Evolutionary conservation across 1,139 yeast species (phyloP), one percentile per base, ranked within the genome.

Genomic region (Kurtzmaniella quercitrusa): DNA sequence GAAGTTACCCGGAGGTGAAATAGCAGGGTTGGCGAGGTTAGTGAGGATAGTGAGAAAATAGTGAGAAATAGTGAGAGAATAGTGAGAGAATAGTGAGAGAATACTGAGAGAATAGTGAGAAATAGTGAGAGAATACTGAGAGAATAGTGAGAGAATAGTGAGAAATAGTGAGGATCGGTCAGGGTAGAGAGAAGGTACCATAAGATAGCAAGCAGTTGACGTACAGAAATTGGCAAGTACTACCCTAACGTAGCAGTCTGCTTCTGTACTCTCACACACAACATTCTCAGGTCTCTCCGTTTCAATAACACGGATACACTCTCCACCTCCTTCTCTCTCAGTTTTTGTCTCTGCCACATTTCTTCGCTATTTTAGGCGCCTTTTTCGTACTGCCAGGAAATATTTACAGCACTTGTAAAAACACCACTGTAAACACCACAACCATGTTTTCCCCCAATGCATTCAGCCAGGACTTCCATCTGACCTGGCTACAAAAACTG

Each of bases 361-460:
- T 23, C 27, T 23, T 23, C 11, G 11, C 27, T 23, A 23, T 23
- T 23, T 23, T 23, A 11, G 27, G 11, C 27, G 10, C 11, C 11
- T 8, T 23, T 23, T 23, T 23, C 11, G 27, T 23, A 8, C 27
- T 23, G 27, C 27, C 10, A 7, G 27, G 11, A 23, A 8, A 23
- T 23, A 23, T 23, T 23, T 11, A 23, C 7, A 23, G 7, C 27
- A 23, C 11, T 23, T 23, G 11, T 23, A 7, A 23, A 23, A 8
- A 23, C 7, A 23, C 27, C 7, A 23, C 27, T 27, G 5, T 27
- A 21, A 21, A 4, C 23, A 27, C 31, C 5, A 31, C 36, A 4
- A 11, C 15, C 5, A 76, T 76, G 81, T 75, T 69, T 51, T 54
- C 75, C 38, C 80, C 81, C 3, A 64, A 64, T 42, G 45, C 75